Conservation (phyloP, 768 basidiomycete genomes). For the Tulasnella calospora region DNA sequence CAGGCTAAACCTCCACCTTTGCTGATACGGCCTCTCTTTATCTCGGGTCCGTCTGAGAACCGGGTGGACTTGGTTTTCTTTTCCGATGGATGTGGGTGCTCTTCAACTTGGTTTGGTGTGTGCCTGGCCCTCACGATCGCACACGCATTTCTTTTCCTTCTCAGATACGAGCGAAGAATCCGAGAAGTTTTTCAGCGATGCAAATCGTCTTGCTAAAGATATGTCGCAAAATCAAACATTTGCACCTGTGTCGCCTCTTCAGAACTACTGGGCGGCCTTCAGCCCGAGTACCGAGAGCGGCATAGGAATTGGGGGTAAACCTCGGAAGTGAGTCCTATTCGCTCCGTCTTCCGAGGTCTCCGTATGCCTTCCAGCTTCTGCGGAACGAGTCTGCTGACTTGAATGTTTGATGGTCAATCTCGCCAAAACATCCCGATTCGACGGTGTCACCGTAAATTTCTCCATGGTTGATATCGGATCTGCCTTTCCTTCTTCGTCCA, state of each 20-base stretch:
- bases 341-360: neutral
- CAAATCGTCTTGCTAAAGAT: constrained; percentile 59
- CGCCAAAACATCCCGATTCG: constrained; percentile 8
- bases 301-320: constrained; percentile 37
- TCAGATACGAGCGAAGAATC: constrained; percentile 55
- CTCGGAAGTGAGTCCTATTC: constrained; percentile 16
- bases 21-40: constrained; percentile 43
- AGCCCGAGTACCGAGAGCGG: constrained; percentile 58
- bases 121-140: neutral
- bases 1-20: neutral
- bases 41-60: constrained; percentile 59
- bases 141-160: neutral
- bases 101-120: neutral
- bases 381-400: neutral
- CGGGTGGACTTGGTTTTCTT: constrained; percentile 74
- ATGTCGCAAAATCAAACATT: constrained; percentile 72
- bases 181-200: constrained; percentile 62
- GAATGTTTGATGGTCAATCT: neutral
- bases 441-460: neutral
- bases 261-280: constrained; percentile 81
- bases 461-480: constrained; percentile 1
- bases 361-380: neutral
- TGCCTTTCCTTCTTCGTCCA: neutral
- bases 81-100: constrained; percentile 64
- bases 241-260: constrained; percentile 63